Base-by-base conservation (phyloP, 2,329 filamentous ascomycete species). In the Malbranchea zuffiana region DNA sequence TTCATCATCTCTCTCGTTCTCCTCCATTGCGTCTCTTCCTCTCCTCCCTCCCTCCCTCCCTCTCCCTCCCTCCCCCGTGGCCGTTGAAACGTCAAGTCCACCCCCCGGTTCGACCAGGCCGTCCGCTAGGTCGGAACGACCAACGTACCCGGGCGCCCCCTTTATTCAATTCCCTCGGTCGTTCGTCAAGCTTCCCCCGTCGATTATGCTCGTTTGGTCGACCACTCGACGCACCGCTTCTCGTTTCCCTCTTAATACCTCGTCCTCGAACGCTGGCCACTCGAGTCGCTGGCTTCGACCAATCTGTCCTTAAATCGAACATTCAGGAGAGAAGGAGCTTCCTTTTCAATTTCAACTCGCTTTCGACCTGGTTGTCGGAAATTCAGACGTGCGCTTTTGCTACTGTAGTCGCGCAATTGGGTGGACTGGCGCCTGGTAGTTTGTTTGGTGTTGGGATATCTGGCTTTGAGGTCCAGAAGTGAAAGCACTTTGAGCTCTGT, bases 151-250 rank as follows among this genome's bases (percentile, higher is more conserved):
- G 23, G n/a, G 7, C 20, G 25, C 20, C 34, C 16, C 35, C 20
- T 30, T 23, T 29, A 32, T 40, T 36, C 12, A 17, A 32, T 28
- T 30, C 35, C 26, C 25, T 29, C 37, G 27, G 25, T 32, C 13
- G 32, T 35, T n/a, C n/a, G n/a, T n/a, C n/a, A n/a, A n/a, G n/a
- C 29, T 39, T 28, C 24, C 24, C 30, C n/a, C 27, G 39, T 41
- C 39, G 41, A 44, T 40, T 38, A 44, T 45, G 44, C 42, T 40
- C 24, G 29, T 35, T 40, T 42, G 40, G 36, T 39, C 39, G n/a
- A n/a, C n/a, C 30, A 32, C 29, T 27, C 37, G 28, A 39, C 28
- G 8, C 35, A 4, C 13, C 29, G 8, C 28, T 26, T 13, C 20
- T 39, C 18, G 30, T 20, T 26, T 31, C 24, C 13, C 34, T 39